phyloP scores from a whole-genome alignment of 2,329 filamentous ascomycete species.

The Keithomyces neogunnii region DNA sequence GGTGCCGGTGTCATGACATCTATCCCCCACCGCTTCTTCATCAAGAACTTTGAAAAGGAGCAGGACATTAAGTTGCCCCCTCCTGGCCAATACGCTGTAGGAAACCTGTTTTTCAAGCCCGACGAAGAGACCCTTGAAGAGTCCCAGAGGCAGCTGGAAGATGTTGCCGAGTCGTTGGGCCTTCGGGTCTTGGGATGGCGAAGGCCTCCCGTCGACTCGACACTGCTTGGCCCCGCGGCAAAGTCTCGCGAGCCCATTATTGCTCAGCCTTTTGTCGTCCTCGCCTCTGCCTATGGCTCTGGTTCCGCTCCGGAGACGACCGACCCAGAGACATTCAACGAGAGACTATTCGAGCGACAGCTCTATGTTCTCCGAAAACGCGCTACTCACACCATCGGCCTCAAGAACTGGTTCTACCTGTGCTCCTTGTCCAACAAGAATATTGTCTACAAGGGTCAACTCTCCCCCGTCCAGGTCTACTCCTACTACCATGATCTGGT shows the following conservation, averaged over 20 bases:
- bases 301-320: conserved; percentile 71
- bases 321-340: conserved; percentile 74
- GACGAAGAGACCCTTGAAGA: conserved; percentile 83
- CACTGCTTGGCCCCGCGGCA: conserved; percentile 84
- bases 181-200: conserved; percentile 93
- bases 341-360: conserved; percentile 81
- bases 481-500: conserved; percentile 97
- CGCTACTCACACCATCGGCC: conserved; percentile 85
- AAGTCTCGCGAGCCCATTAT: conserved; percentile 92
- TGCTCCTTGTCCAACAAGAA: conserved; percentile 97
- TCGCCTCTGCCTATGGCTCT: conserved; percentile 74
- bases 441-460: conserved; percentile 97
- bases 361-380: conserved; percentile 92
- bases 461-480: conserved; percentile 91
- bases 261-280: conserved; percentile 88
- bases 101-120: conserved; percentile 98
- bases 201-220: conserved; percentile 88
- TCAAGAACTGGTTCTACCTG: conserved; percentile 98
- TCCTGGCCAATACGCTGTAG: conserved; percentile 88
- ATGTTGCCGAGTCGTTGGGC: conserved; percentile 79
- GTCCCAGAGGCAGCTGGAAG: conserved; percentile 88
- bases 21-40: conserved; percentile 95
- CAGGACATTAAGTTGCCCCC: conserved; percentile 80
- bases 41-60: conserved; percentile 95
- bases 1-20: conserved; percentile 99